Evolutionary conservation across 2,329 filamentous ascomycete species (phyloP), one percentile per base, ranked within the genome.

Genomic region (Aspergillus cejpii): DNA sequence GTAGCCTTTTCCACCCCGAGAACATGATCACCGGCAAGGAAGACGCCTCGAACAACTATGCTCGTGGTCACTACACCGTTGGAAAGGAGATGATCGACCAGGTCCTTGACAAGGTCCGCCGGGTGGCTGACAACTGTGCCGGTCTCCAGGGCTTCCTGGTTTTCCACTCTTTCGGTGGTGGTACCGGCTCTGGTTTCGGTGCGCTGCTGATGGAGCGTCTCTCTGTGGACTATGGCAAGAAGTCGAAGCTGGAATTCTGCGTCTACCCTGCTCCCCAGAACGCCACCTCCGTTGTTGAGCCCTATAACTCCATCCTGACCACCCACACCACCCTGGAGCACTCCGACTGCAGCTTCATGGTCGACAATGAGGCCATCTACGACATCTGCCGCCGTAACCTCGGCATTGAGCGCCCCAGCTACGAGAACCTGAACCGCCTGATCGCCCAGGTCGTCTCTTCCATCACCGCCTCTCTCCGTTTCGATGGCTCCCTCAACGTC

Each of bases 1-100:
- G 91, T 66, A 85, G 81, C 68, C 85, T 98, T 56, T 97, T 97
- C 83, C 92, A 97, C 79, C 92, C 92, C 49, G 92, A 97, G 77
- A 86, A 94, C 77, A 95, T 98, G 91, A 96, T 98, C 74, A 95
- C 88, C 56, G 92, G 92, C 75, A 97, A 97, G 84, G 92, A 97
- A 81, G 92, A 97, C 83, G 92, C 92, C 59, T 96, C 91, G 61
- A 98, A 98, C 86, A 98, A 98, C 84, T 97, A 97, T 69, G 92
- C 92, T 63, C 91, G 92, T 81, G 92, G 92, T 60, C 92, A 98
- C 80, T 98, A 98, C 81, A 98, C 92, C 54, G 90, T 97, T 62
- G 92, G 92, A 71, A 97, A 97, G 82, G 92, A 98, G 80, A 83
- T 98, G 73, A 96, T 97, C 63, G 92, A 98, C 72, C 84, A 90